Evolutionary conservation across 768 basidiomycete species (phyloP), one percentile per base, ranked within the genome.

Genomic region (Phaeotremella skinneri): DNA sequence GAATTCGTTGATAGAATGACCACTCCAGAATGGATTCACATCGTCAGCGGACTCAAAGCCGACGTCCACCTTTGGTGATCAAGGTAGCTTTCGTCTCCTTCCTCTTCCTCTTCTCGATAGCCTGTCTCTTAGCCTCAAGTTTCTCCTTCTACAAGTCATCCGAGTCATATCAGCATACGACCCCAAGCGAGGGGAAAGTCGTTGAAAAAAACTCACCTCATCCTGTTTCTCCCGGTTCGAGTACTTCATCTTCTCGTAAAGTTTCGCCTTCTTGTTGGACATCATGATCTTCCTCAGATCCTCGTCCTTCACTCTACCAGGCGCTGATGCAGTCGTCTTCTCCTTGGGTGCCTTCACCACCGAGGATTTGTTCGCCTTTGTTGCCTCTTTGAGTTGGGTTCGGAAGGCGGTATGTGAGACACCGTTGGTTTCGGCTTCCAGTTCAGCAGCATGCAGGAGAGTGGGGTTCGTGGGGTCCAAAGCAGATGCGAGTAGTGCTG

Each of bases 261-360:
- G 78, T 78, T 93, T 93, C 68, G 85, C 84, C 77, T 94, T 88
- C 80, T 89, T 91, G 78, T 90, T 91, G 80, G 90, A 94, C 86
- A 96, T 87, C 85, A 97, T 83, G 86, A 97, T 94, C 83, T 93
- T 94, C 78, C 89, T 87, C 88, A 94, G 90, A 73, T 93, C 88
- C 69, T 85, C 81, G 74, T 91, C 90, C 20, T 67, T 69, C 23
- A 63, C 61, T 30, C 69, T 68, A 49, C 61, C 49, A 43, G 53
- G 61, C 49, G 67, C 72, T 20, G 67, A 69, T 47, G 63, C 67
- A 30, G 62, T 60, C 48, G 34, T 79, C 77, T 62, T 79, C 43
- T 52, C 64, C 64, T 66, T 78, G 48, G 66, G 74, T 62, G 76
- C 79, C 59, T 76, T 79, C 31, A 82, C 53, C 29, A 26, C 52